Conservation (phyloP, 768 basidiomycete species). For the Wakefieldia striispora region DNA sequence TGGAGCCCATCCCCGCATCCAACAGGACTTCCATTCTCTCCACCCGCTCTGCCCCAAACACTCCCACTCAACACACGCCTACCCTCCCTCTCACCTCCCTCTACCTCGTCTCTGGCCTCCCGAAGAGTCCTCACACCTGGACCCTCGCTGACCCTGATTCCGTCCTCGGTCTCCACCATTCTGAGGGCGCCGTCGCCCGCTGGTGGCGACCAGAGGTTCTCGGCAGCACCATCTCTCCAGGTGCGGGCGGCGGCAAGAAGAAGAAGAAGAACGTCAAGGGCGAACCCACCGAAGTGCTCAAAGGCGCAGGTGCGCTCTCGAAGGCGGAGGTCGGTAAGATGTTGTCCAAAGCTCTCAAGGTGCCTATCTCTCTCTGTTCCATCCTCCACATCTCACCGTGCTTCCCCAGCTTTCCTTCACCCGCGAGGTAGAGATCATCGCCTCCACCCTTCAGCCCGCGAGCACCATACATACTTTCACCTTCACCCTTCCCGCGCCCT, state of each 20-base stretch:
- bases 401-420: constrained; percentile 75
- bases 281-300: constrained; percentile 54
- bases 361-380: constrained; percentile 26
- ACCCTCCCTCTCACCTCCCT: constrained; percentile 77
- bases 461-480: constrained; percentile 92
- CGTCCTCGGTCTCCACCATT: constrained; percentile 76
- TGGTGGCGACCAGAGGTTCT: constrained; percentile 94
- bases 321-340: constrained; percentile 90
- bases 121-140: constrained; percentile 89
- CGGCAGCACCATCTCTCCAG: constrained; percentile 82
- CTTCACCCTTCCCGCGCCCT: constrained; percentile 77
- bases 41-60: constrained; percentile 45
- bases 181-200: constrained; percentile 79
- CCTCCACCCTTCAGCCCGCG: constrained; percentile 90
- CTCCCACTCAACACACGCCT: constrained; percentile 61
- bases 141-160: constrained; percentile 83
- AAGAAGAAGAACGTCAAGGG: constrained; percentile 61
- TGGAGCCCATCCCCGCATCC: constrained; percentile 84
- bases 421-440: constrained; percentile 91
- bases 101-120: constrained; percentile 85
- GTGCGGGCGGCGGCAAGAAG: constrained; percentile 77
- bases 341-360: constrained; percentile 89
- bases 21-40: constrained; percentile 76
- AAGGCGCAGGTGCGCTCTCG: constrained; percentile 76
- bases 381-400: background rate